These are phyloP conservation scores for Colletotrichum tabaci DNA, from an alignment of 2,329 filamentous ascomycete species.

Conservation along the genomic window DNA sequence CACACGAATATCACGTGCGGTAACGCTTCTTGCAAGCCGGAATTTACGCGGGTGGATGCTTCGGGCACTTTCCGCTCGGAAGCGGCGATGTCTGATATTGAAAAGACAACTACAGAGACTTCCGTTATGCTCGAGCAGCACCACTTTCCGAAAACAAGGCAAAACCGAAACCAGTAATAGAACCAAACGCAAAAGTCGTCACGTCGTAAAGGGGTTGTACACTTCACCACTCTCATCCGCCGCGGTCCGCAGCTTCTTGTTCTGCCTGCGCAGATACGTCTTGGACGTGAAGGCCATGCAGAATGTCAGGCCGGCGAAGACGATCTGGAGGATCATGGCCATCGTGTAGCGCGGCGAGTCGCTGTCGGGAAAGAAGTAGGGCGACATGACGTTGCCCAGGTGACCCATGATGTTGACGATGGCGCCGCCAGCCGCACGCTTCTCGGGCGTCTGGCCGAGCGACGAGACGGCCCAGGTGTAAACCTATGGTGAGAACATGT, in stretches of 20 bases:
- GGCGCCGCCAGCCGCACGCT: conserved; percentile 58
- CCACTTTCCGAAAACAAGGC: not conserved
- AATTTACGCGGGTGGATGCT: no score
- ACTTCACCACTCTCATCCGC: conserved; percentile 28
- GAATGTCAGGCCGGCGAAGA: conserved; percentile 36
- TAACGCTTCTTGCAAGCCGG: not conserved
- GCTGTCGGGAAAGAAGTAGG: conserved; percentile 59
- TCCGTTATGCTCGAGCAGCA: no score
- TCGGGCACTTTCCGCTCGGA: not conserved
- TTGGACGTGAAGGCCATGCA: conserved; percentile 30
- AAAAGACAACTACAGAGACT: not conserved
- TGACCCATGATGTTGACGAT: conserved; percentile 62
- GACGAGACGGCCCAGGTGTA: conserved; percentile 59
- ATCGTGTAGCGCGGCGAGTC: conserved; percentile 58
- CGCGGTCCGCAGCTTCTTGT: conserved; percentile 38
- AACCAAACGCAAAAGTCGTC: not conserved
- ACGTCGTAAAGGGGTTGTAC: conserved; percentile 43
- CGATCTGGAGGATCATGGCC: conserved; percentile 51
- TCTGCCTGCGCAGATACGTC: conserved; percentile 38
- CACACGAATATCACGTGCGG: not conserved
- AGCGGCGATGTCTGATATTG: not conserved
- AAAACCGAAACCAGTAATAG: not conserved
- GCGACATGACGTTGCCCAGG: conserved; percentile 61
- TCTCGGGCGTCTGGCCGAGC: conserved; percentile 59
- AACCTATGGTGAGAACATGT: not conserved